Evolutionary conservation across 1,139 yeast genomes (phyloP).

Genomic region (Hansenula sp.): DNA sequence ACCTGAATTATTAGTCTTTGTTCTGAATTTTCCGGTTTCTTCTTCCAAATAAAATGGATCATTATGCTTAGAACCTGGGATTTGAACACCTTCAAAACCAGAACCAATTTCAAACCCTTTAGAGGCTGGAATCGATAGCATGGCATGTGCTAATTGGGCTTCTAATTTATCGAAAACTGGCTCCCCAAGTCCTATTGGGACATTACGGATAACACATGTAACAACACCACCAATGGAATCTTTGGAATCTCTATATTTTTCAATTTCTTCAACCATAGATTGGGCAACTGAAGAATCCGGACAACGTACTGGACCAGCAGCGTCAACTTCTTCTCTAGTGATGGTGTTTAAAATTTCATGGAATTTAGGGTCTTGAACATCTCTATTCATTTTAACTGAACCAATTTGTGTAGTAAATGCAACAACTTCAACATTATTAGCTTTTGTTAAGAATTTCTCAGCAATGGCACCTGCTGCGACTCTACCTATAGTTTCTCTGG

Average conservation of each 20-base stretch:
- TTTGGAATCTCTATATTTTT: constrained; percentile 77
- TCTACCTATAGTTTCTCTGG: constrained; percentile 96
- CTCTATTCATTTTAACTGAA: constrained; percentile 67
- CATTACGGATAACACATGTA: constrained; percentile 92
- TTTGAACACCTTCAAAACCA: constrained; percentile 84
- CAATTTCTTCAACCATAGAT: constrained; percentile 83
- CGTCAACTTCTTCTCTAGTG: constrained; percentile 87
- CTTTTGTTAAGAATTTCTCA: constrained; percentile 76
- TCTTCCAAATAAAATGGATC: constrained; percentile 73
- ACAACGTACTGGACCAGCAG: constrained; percentile 87
- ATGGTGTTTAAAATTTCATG: constrained; percentile 64
- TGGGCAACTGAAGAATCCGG: constrained; percentile 74
- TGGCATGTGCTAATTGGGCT: constrained; percentile 93
- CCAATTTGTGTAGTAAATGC: constrained; percentile 96
- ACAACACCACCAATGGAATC: constrained; percentile 98
- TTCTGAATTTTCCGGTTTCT: constrained; percentile 58
- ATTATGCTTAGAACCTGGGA: constrained; percentile 93
- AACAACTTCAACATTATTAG: constrained; percentile 86
- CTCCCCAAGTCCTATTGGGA: constrained; percentile 94
- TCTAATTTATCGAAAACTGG: constrained; percentile 96
- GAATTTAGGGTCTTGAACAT: constrained; percentile 62
- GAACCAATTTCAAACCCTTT: constrained; percentile 98
- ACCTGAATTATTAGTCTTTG: constrained; percentile 89
- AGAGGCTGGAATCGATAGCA: constrained; percentile 96
- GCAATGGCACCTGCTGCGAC: constrained; percentile 99